A percentile compares a stretch with the other conserved stretches of the same genome.
phyloP scores from a whole-genome alignment of 2,329 filamentous ascomycete genomes.

The Monilinia laxa region DNA sequence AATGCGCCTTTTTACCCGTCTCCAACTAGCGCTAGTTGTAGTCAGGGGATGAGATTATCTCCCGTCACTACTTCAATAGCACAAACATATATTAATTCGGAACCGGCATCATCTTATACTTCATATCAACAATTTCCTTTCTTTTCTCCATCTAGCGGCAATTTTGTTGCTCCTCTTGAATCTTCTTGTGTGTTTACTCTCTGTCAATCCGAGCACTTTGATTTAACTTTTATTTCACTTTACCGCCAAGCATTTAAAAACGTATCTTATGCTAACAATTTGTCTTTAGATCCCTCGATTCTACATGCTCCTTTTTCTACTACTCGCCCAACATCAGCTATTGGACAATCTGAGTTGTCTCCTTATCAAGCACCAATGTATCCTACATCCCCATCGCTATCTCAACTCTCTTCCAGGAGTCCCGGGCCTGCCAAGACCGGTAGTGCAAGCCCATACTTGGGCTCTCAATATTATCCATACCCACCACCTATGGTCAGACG shows the following conservation, averaged over 20 bases:
- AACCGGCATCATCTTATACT: conserved; percentile 29
- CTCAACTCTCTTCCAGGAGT: conserved; percentile 36
- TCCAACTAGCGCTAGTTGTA: conserved; percentile 30
- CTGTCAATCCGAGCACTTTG: conserved; percentile 38
- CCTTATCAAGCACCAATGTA: conserved; percentile 38
- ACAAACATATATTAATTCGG: conserved; percentile 28
- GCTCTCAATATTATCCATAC: conserved; percentile 38
- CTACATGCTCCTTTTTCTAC: conserved; percentile 36
- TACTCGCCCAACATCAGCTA: conserved; percentile 31
- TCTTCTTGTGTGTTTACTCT: conserved; percentile 54
- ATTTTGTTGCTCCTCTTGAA: conserved; percentile 52
- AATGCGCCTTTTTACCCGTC: conserved; percentile 31
- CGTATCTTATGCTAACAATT: conserved; percentile 32
- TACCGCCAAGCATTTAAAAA: conserved; percentile 7
- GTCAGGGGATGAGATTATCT: conserved; percentile 33
- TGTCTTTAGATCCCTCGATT: conserved; percentile 39
- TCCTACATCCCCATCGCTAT: conserved; percentile 38
- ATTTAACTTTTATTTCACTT: not conserved
- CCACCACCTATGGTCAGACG: conserved; percentile 31
- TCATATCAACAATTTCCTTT: conserved; percentile 45
- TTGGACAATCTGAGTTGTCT: conserved; percentile 33
- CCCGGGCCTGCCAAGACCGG: conserved; percentile 36
- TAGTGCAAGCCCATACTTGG: conserved; percentile 39
- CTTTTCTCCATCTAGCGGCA: conserved; percentile 54
- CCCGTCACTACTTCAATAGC: conserved; percentile 25